A percentile compares a stretch with the other conserved stretches of the same genome.
Conservation (phyloP, 2,329 filamentous ascomycete species). For the Helotiales sp. region DNA sequence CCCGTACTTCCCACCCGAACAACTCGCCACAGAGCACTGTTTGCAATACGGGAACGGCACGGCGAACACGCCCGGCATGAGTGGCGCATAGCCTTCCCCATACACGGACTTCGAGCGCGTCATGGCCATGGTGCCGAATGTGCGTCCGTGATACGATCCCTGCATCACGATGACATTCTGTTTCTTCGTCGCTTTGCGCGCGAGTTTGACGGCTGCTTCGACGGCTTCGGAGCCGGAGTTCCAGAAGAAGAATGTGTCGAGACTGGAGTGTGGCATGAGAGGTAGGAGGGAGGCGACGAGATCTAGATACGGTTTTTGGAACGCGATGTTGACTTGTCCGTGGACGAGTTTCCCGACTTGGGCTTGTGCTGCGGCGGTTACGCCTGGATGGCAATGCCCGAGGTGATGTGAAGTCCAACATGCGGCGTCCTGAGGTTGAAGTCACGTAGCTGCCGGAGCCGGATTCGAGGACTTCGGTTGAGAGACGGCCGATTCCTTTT, state of each 20-base stretch:
- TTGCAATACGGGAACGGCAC: conserved; percentile 47
- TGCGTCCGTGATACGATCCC: conserved; percentile 92
- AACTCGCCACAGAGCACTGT: conserved; percentile 44
- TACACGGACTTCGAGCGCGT: conserved; percentile 45
- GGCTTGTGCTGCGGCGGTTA: conserved; percentile 38
- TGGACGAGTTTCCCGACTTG: conserved; percentile 47
- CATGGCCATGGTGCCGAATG: conserved; percentile 69
- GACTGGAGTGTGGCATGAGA: conserved; percentile 84
- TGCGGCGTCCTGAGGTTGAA: conserved; percentile 91
- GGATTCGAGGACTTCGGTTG: conserved; percentile 70
- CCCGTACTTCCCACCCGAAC: conserved; percentile 40
- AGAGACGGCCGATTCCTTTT: conserved; percentile 25
- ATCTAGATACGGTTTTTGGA: conserved; percentile 55
- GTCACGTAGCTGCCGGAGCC: conserved; percentile 87
- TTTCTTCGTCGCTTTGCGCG: conserved; percentile 62
- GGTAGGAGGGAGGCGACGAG: conserved; percentile 86
- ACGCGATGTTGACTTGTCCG: conserved; percentile 49
- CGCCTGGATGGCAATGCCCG: conserved; percentile 83
- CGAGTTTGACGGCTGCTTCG: conserved; percentile 91
- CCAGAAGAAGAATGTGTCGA: conserved; percentile 93
- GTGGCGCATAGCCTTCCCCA: conserved; percentile 43
- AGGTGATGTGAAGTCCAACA: conserved; percentile 97
- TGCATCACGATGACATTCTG: conserved; percentile 75
- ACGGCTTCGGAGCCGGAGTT: conserved; percentile 95
- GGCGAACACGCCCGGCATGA: conserved; percentile 47